Conservation (phyloP, 805 yeast genomes). For the Lipomyces anomalus region DNA sequence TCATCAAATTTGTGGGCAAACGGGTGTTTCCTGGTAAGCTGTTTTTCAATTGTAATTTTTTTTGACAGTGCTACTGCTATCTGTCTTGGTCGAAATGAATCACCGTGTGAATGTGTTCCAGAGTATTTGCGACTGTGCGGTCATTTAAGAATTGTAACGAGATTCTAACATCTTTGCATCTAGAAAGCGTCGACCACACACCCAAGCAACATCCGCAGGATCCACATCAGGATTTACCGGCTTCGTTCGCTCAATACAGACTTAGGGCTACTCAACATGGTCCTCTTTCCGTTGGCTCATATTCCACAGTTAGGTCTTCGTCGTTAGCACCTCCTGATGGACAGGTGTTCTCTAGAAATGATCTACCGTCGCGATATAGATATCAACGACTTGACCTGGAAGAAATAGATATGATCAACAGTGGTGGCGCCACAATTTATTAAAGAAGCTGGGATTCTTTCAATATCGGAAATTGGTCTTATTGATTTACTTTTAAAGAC, state of each 20-base stretch:
- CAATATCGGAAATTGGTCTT: neutral
- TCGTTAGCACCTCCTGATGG: constrained; percentile 26
- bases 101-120: constrained; percentile 29
- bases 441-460: constrained; percentile 25
- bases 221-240: constrained; percentile 37
- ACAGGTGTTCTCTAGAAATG: constrained; percentile 45
- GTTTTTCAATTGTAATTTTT: too few species aligned
- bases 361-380: constrained; percentile 70
- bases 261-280: constrained; percentile 33
- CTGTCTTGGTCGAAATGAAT: constrained; percentile 29
- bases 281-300: constrained; percentile 28
- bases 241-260: constrained; percentile 33
- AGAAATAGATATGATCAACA: constrained; percentile 71
- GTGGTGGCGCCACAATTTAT: constrained; percentile 74
- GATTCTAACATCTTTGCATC: constrained; percentile 23
- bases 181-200: constrained; percentile 37
- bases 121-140: neutral
- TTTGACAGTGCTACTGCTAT: too few species aligned
- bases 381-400: constrained; percentile 53
- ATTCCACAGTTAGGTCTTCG: constrained; percentile 9
- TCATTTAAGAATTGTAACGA: constrained; percentile 17
- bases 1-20: constrained; percentile 83
- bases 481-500: neutral
- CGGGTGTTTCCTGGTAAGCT: constrained; percentile 41
- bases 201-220: constrained; percentile 39